Conservation (phyloP, 805 yeast genomes). For the Sugiyamaella boreocaroliniensis region DNA sequence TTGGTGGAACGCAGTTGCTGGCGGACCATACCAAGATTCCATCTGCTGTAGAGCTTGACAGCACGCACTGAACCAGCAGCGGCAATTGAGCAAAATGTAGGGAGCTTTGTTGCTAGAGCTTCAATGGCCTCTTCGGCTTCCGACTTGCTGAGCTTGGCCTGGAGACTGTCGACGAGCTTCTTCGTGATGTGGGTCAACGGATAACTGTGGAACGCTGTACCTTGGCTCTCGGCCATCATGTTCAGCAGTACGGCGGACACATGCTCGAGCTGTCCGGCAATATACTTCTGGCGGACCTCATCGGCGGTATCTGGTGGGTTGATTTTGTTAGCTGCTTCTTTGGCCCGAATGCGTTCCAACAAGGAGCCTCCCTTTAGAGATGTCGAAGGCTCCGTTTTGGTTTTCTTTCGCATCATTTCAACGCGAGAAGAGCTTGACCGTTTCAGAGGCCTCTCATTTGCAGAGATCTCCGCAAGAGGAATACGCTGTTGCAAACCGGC, state of each 20-base stretch:
- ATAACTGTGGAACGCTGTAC: slow-evolving; percentile 13
- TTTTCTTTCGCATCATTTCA: not conserved
- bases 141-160: slow-evolving; percentile 18
- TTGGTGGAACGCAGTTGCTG: not conserved
- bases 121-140: slow-evolving; percentile 23
- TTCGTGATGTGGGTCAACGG: slow-evolving; percentile 19
- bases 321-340: slow-evolving; percentile 20
- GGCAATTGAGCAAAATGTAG: slow-evolving; percentile 24
- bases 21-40: slow-evolving; percentile 1
- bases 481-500: not conserved
- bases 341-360: slow-evolving; percentile 28
- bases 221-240: slow-evolving; percentile 7
- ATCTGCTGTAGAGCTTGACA: slow-evolving; percentile 11
- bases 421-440: not conserved
- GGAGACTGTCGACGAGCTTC: slow-evolving; percentile 19
- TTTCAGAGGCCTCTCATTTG: not conserved
- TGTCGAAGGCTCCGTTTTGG: slow-evolving; percentile 3
- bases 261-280: slow-evolving; percentile 22
- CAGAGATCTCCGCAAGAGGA: not conserved
- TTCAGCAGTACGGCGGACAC: slow-evolving; percentile 19
- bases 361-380: slow-evolving; percentile 15
- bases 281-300: slow-evolving; percentile 14
- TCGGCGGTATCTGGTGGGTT: slow-evolving; percentile 1
- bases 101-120: slow-evolving; percentile 18
- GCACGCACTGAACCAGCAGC: slow-evolving; percentile 20